Percentiles rank a stretch among this genome's conserved stretches.
phyloP scores from a whole-genome alignment of 129 eudicot species.

The Tanacetum coccineum region DNA sequence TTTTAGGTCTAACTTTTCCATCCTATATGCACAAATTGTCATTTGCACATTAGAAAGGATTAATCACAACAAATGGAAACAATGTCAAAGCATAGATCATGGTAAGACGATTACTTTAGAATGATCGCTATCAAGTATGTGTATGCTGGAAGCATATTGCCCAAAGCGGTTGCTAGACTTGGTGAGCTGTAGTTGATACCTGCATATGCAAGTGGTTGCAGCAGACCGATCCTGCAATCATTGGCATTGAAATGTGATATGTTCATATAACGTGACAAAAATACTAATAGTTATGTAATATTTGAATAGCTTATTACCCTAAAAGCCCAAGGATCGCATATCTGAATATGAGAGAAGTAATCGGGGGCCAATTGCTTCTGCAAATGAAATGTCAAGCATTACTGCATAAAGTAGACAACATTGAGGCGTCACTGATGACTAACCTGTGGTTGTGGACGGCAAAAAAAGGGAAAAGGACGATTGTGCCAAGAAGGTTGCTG shows the following conservation, averaged over 20 bases:
- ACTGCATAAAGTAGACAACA: background rate
- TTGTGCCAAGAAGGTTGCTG: background rate
- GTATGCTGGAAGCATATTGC: background rate
- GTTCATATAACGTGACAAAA: background rate
- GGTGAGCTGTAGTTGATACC: slow-evolving; percentile 9
- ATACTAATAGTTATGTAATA: background rate
- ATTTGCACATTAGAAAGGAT: too few relatives aligned
- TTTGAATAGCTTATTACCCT: slow-evolving; percentile 3
- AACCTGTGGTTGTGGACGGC: background rate
- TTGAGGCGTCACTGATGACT: background rate
- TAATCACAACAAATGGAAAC: background rate
- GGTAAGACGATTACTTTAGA: background rate
- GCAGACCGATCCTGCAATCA: background rate
- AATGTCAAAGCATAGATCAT: background rate
- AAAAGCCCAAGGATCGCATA: background rate
- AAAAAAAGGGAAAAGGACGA: background rate
- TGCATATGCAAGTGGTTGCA: background rate
- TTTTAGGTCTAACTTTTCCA: background rate
- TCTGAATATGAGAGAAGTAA: slow-evolving; percentile 4
- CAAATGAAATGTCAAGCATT: background rate
- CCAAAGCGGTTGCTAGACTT: slow-evolving; percentile 5
- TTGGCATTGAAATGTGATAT: background rate
- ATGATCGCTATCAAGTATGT: background rate
- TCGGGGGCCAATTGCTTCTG: background rate
- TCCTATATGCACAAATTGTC: background rate